These are phyloP conservation scores for Nakazawaea sp. DNA, from an alignment of 805 yeast species.

Conservation along the genomic window DNA sequence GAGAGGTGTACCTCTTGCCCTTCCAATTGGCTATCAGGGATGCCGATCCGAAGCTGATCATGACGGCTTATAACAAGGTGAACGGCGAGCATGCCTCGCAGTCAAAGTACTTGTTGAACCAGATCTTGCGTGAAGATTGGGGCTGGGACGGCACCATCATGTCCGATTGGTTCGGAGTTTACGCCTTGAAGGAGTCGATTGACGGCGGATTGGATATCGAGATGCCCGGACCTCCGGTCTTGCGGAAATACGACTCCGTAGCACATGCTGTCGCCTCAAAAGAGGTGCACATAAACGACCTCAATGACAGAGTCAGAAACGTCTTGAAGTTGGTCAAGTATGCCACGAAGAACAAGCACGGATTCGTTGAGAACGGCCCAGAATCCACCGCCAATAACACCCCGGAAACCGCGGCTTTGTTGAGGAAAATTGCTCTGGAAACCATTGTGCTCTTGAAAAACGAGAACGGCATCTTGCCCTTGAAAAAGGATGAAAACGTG, in stretches of 20 bases:
- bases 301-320: slow-evolving; percentile 41
- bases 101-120: slow-evolving; percentile 25
- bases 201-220: slow-evolving; percentile 38
- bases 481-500: slow-evolving; percentile 30
- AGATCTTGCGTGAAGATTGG: slow-evolving; percentile 33
- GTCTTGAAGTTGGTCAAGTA: slow-evolving; percentile 42
- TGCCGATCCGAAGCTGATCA: slow-evolving; percentile 29
- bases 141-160: slow-evolving; percentile 30
- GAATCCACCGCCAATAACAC: slow-evolving; percentile 35
- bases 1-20: slow-evolving; percentile 37
- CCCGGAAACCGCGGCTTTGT: slow-evolving; percentile 34
- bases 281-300: slow-evolving; percentile 30
- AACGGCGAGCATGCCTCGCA: slow-evolving; percentile 36
- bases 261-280: slow-evolving; percentile 33
- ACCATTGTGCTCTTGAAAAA: slow-evolving; percentile 52
- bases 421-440: slow-evolving; percentile 41
- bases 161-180: slow-evolving; percentile 39
- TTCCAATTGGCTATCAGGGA: slow-evolving; percentile 35
- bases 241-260: slow-evolving; percentile 27
- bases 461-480: slow-evolving; percentile 38
- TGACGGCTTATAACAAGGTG: slow-evolving; percentile 36
- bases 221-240: slow-evolving; percentile 38
- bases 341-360: slow-evolving; percentile 25
- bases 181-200: slow-evolving; percentile 26
- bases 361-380: slow-evolving; percentile 33